phyloP scores from a whole-genome alignment of 2,329 filamentous ascomycete genomes.

The Malbranchea cinnamomea region DNA sequence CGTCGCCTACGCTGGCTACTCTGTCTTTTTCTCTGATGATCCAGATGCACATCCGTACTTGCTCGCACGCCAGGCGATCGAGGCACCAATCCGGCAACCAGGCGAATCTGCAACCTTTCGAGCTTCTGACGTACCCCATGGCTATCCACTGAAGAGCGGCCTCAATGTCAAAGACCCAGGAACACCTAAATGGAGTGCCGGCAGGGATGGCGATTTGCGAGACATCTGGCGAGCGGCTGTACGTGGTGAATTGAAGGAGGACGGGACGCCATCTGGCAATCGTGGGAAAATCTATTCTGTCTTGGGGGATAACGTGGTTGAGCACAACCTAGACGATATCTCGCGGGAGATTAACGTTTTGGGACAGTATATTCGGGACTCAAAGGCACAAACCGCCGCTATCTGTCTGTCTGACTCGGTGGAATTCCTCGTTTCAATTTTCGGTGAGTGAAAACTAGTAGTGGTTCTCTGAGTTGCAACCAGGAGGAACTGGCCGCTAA shows the following conservation, averaged over 20 bases:
- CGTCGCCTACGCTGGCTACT: constrained; percentile 52
- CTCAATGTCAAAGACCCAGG: constrained; percentile 70
- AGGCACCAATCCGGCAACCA: constrained; percentile 64
- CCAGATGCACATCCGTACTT: constrained; percentile 87
- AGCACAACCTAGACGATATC: constrained; percentile 57
- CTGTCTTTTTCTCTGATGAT: constrained; percentile 56
- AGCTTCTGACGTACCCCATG: constrained; percentile 70
- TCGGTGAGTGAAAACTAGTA: constrained; percentile 35
- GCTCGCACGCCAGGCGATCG: constrained; percentile 67
- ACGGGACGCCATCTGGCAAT: constrained; percentile 45
- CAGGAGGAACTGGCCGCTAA: constrained; percentile 2
- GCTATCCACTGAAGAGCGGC: constrained; percentile 62
- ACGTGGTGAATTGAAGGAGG: constrained; percentile 47
- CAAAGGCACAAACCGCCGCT: constrained; percentile 58
- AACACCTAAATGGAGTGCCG: constrained; percentile 66
- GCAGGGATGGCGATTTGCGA: constrained; percentile 75
- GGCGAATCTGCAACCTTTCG: constrained; percentile 78
- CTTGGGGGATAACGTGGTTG: constrained; percentile 56
- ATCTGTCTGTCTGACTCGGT: constrained; percentile 88
- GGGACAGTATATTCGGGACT: constrained; percentile 59
- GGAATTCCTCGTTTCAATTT: constrained; percentile 67
- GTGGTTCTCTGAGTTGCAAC: too few relatives aligned
- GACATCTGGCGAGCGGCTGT: constrained; percentile 75
- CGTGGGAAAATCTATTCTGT: constrained; percentile 63
- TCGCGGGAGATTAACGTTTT: constrained; percentile 79